Evolutionary conservation across 257 asterid species (phyloP), one percentile per base, ranked within the genome.

Genomic region (Ehretia macrophylla): DNA sequence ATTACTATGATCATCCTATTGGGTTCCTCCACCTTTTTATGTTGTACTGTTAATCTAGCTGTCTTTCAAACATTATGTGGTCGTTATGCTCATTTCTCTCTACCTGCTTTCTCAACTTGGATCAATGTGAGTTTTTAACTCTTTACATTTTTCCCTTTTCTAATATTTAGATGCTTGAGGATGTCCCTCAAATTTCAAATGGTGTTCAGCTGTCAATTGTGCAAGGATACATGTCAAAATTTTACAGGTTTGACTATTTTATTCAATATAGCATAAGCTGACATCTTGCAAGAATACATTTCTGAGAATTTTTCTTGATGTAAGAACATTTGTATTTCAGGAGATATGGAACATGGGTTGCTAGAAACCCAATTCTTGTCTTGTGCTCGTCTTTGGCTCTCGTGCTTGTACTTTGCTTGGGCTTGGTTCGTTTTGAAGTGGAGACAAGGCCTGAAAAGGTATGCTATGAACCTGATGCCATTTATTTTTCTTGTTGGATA

Each of bases 371-470:
- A 17, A 19, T 68, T 56, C 89, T 86, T 61, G 95, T 93, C 27
- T 66, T 93, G 77, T 89, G 94, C 69, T 85, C 89, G 4, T 93
- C 99, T 6, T 68, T 89, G 74, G 80, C 71, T 57, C 50, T 87
- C 37, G 88, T 89, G 75, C 79, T 85, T 57, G 72, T 83, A 71
- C 95, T 93, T 65, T 93, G 96, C 84, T 71, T 93, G 51, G 97
- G 99, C 68, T 85, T 93, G 59, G 72, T 89, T 60, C 97, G 90
- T 56, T 86, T 93, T 80, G 80, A 80, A 72, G 96, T 93, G 32
- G 99, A 93, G 85, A 93, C 99, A 49, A 83, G 92, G 69, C 99
- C 99, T 10, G 96, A 89, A 77, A 93, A 93, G 97, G 99, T 93
- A 79, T 44, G 23, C 37, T 8, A 12, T 44, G 35, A 37, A 37